A percentile compares a stretch with the other conserved stretches of the same genome.
phyloP scores from a whole-genome alignment of 2,329 filamentous ascomycete species.

The Arthrinium phaeospermum region DNA sequence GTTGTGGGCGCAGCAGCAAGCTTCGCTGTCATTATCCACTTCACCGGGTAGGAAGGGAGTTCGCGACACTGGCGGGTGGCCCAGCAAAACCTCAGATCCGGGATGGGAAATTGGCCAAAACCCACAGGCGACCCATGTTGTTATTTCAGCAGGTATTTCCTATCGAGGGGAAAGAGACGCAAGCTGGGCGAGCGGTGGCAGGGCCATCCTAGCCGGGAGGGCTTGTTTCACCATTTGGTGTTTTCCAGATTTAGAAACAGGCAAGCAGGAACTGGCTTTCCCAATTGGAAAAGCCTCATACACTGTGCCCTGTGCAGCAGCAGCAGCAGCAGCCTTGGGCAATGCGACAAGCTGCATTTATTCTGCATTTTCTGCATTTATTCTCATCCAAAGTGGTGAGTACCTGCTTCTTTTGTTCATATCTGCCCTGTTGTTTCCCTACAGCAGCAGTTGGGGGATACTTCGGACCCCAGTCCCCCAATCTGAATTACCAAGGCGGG shows the following conservation, averaged over 20 bases:
- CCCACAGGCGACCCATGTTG: constrained; percentile 6
- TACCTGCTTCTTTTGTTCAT: neutral
- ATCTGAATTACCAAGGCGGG: neutral
- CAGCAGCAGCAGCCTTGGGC: neutral
- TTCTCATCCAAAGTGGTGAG: too few species aligned
- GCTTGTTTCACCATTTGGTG: constrained; percentile 14
- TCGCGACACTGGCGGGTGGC: constrained; percentile 16
- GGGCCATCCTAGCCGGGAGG: constrained; percentile 2
- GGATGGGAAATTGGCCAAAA: constrained; percentile 15
- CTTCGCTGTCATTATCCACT: constrained; percentile 8
- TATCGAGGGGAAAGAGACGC: neutral
- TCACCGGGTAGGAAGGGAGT: constrained; percentile 1
- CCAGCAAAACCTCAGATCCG: constrained; percentile 7
- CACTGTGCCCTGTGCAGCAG: neutral
- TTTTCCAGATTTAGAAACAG: constrained; percentile 16
- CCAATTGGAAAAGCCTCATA: neutral
- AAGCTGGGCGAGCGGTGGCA: neutral
- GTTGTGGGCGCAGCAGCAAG: neutral
- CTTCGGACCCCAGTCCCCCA: neutral
- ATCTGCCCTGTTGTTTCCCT: neutral
- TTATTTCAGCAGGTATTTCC: neutral
- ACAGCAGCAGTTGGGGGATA: neutral
- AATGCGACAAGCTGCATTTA: neutral
- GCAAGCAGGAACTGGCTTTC: neutral
- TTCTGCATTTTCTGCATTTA: too few species aligned